Evolutionary conservation across 2,329 filamentous ascomycete species (phyloP), one percentile per base, ranked within the genome.

Genomic region (Tolypocladium tundrense): DNA sequence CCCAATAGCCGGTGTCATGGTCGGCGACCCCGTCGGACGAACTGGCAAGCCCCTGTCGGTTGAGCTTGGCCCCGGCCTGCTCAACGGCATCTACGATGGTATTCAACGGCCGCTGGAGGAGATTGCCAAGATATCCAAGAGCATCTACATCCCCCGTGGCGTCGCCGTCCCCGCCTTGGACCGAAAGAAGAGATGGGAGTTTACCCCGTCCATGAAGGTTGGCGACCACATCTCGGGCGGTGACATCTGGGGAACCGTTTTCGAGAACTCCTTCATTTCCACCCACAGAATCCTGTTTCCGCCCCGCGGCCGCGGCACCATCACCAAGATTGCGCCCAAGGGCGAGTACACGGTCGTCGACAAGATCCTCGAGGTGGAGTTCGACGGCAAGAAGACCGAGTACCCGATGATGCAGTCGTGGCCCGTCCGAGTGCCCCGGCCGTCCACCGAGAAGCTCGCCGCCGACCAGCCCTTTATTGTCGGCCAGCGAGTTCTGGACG

Each of bases 31-130:
- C 55, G 94, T 99, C 65, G 69, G 78, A 61, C 85, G 93, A 69
- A 97, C 93, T 59, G 90, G 91, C 74, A 97, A 97, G 82, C 94
- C 94, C 63, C 81, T 99, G 58, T 97, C 94, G 59, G 94, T 99
- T 75, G 94, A 99, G 76, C 88, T 99, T 53, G 94, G 94, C 55
- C 94, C 94, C 63, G 94, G 94, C 72, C 80, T 99, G 73, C 91
- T 99, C 84, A 93, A 97, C 78, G 97, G 94, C 65, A 99, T 99
- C 75, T 99, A 97, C 81, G 94, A 99, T 74, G 94, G 94, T 79
- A 99, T 99, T 69, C 94, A 99, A 76, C 88, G 94, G 71, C 94
- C 94, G 55, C 86, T 99, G 67, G 88, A 88, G 76, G 86, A 84
- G 65, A 99, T 99, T 69, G 80, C 90, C 66, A 79, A 87, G 45